Percentiles rank a stretch among this genome's conserved stretches.
Evolutionary conservation across 345 rosid genomes (phyloP).

Genomic region (Raphanus sativus): DNA sequence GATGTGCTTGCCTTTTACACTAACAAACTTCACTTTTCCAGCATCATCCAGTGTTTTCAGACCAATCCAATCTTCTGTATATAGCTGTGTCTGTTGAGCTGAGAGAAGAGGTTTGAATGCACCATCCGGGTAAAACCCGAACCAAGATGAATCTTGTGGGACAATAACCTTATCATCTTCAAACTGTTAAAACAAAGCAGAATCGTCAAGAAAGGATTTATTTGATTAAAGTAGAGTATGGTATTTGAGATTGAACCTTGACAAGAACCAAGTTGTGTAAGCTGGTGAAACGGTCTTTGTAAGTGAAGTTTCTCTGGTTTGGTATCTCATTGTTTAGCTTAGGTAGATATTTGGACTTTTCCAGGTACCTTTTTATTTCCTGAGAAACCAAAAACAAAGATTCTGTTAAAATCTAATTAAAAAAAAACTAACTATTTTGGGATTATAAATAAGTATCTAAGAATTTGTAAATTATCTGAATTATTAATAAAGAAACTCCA

Average conservation of each 20-base stretch:
- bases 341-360: slow-evolving; percentile 71
- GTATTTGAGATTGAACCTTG: slow-evolving; percentile 49
- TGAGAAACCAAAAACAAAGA: slow-evolving; percentile 19
- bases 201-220: neutral
- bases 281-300: slow-evolving; percentile 70
- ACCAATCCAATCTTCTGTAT: slow-evolving; percentile 76
- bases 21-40: slow-evolving; percentile 65
- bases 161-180: slow-evolving; percentile 67
- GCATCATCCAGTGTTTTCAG: slow-evolving; percentile 65
- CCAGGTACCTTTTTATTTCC: slow-evolving; percentile 16
- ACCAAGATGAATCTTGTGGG: slow-evolving; percentile 89
- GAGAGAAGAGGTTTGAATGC: slow-evolving; percentile 53
- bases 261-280: slow-evolving; percentile 79
- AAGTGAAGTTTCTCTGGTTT: slow-evolving; percentile 55
- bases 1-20: slow-evolving; percentile 58
- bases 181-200: slow-evolving; percentile 47
- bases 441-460: neutral
- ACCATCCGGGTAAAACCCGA: slow-evolving; percentile 78
- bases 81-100: slow-evolving; percentile 56
- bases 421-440: neutral
- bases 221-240: neutral
- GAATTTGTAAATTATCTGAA: no score
- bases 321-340: slow-evolving; percentile 83
- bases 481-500: no score
- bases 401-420: neutral